Evolutionary conservation across 2,329 filamentous ascomycete genomes (phyloP).

Genomic region (Ophiocordyceps camponoti-floridani): DNA sequence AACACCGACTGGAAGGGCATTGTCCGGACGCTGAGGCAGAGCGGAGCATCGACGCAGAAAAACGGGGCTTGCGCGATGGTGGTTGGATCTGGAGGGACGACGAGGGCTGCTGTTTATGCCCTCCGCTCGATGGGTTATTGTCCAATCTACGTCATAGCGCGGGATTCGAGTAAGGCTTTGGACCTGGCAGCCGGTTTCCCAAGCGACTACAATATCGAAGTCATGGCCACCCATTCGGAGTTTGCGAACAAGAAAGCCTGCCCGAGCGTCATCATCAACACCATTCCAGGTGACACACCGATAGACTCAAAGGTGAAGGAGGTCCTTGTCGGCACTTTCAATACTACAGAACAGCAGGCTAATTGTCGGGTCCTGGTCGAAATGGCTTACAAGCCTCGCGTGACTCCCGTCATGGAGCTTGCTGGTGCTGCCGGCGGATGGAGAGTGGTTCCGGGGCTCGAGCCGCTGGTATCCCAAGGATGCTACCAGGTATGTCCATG

Average conservation of each 20-base stretch:
- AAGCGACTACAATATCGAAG: constrained; percentile 46
- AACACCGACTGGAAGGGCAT: constrained; percentile 97
- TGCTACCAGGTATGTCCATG: constrained; percentile 53
- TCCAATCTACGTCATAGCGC: constrained; percentile 75
- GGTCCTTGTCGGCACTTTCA: background rate
- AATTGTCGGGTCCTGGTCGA: background rate
- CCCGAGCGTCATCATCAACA: constrained; percentile 59
- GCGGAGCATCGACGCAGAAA: constrained; percentile 33
- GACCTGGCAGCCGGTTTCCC: constrained; percentile 58
- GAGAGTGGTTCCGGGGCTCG: constrained; percentile 70
- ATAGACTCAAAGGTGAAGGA: constrained; percentile 53
- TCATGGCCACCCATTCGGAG: constrained; percentile 33
- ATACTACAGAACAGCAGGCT: background rate
- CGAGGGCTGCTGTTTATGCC: constrained; percentile 78
- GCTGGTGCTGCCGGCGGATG: constrained; percentile 56
- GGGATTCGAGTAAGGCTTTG: constrained; percentile 50
- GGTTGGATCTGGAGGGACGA: constrained; percentile 81
- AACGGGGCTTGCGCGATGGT: constrained; percentile 45
- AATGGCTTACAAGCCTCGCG: constrained; percentile 65
- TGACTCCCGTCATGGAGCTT: constrained; percentile 72
- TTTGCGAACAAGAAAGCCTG: constrained; percentile 31
- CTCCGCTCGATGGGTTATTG: constrained; percentile 67
- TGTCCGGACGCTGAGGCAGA: constrained; percentile 55
- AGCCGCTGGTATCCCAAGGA: constrained; percentile 81
- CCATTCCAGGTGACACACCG: constrained; percentile 74